Evolutionary conservation across 1,284 basidiomycete species (phyloP).

Genomic region (Coniophora puteana): DNA sequence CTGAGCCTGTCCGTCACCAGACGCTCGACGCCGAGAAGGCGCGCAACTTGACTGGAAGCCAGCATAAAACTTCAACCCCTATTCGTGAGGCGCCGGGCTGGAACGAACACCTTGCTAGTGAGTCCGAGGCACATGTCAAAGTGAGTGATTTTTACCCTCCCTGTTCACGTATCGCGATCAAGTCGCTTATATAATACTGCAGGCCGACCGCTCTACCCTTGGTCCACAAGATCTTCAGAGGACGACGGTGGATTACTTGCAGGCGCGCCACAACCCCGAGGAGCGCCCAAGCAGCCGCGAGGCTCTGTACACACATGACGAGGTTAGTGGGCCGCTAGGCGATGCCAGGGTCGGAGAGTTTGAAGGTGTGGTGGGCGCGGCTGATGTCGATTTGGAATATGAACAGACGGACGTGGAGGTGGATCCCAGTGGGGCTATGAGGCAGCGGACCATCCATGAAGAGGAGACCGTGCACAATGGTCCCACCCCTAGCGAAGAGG

Average conservation of each 20-base stretch:
- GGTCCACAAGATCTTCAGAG: constrained; percentile 29
- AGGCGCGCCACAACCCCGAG: constrained; percentile 30
- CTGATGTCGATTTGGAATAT: constrained; percentile 25
- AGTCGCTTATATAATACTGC: not conserved
- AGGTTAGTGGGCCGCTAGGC: constrained; percentile 40
- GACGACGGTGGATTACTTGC: constrained; percentile 36
- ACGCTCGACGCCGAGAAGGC: constrained; percentile 55
- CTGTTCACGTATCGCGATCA: constrained; percentile 3
- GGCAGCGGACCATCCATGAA: constrained; percentile 11
- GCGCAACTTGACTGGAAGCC: constrained; percentile 44
- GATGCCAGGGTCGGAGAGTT: constrained; percentile 29
- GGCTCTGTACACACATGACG: constrained; percentile 35
- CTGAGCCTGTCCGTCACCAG: constrained; percentile 32
- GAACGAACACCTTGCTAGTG: constrained; percentile 67
- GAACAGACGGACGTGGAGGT: constrained; percentile 16
- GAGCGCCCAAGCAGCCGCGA: constrained; percentile 31
- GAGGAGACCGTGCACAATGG: constrained; percentile 4
- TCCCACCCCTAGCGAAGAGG: constrained; percentile 10
- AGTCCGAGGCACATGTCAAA: constrained; percentile 70
- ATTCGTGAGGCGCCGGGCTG: constrained; percentile 63
- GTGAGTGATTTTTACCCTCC: constrained; percentile 29
- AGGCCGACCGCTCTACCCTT: constrained; percentile 21
- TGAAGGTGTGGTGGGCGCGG: constrained; percentile 25
- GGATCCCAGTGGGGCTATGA: constrained; percentile 20
- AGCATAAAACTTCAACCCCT: constrained; percentile 50